These are phyloP conservation scores for Symbiodinium pilosum DNA, from an alignment of 73 alveolate species.

Conservation along the genomic window DNA sequence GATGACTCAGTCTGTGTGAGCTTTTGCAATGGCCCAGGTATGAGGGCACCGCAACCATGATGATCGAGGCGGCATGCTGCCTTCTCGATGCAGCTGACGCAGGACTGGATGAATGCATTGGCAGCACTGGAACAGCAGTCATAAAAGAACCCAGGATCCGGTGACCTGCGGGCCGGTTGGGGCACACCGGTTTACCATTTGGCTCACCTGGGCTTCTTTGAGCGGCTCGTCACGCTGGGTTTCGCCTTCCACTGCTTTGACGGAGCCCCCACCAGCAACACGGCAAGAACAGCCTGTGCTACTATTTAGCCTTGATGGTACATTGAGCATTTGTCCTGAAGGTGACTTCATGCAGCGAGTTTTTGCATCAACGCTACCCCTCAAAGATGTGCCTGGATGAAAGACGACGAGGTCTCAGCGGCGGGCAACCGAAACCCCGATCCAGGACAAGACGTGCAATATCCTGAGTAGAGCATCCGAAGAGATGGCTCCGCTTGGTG, in stretches of 20 bases:
- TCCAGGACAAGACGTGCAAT: too few relatives aligned
- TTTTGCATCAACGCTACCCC: conserved; percentile 41
- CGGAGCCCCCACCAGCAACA: conserved; percentile 72
- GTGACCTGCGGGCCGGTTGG: conserved; percentile 60
- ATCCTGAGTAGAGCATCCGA: too few relatives aligned
- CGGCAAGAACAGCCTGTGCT: not conserved
- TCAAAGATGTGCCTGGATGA: not conserved
- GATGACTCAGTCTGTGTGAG: not conserved
- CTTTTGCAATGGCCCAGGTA: conserved; percentile 29
- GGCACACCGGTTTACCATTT: conserved; percentile 77
- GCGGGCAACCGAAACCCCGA: too few relatives aligned
- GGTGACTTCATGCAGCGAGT: conserved; percentile 89
- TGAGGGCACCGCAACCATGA: conserved; percentile 88
- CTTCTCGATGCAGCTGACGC: conserved; percentile 17
- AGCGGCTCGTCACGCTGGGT: conserved; percentile 69
- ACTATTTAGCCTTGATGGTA: too few relatives aligned
- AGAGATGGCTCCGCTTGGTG: too few relatives aligned
- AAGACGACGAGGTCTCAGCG: too few relatives aligned
- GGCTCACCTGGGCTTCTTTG: conserved; percentile 43
- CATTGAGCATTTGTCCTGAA: not conserved
- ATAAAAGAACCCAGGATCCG: not conserved
- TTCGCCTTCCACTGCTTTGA: conserved; percentile 29
- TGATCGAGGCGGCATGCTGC: conserved; percentile 69
- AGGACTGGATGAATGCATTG: not conserved
- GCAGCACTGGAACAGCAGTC: not conserved